Conservation (phyloP, 805 yeast species). For the Spathaspora arborariae region DNA sequence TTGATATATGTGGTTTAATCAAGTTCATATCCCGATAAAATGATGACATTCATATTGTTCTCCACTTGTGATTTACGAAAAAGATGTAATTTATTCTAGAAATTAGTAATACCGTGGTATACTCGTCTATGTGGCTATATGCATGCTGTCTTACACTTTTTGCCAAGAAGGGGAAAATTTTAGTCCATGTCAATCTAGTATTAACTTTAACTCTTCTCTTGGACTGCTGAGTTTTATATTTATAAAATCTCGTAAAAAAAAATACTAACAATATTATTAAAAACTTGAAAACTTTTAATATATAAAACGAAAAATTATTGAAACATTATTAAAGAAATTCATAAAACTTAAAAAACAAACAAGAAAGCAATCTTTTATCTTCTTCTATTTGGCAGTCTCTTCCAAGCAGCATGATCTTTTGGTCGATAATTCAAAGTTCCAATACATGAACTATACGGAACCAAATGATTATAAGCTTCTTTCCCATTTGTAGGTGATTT, state of each 20-base stretch:
- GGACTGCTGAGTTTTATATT: no score
- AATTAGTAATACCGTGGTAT: not conserved
- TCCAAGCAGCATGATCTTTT: slow-evolving; percentile 12
- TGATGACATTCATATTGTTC: not conserved
- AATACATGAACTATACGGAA: slow-evolving; percentile 11
- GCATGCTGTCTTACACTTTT: not conserved
- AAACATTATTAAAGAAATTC: no score
- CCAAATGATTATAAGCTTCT: slow-evolving; percentile 9
- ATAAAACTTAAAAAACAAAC: no score
- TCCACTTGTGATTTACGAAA: not conserved
- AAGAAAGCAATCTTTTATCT: no score
- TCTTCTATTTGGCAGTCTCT: slow-evolving; percentile 10
- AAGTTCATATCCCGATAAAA: not conserved
- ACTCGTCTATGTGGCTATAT: not conserved
- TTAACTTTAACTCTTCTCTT: no score
- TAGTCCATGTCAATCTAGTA: no score
- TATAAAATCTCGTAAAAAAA: no score
- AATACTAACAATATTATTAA: no score
- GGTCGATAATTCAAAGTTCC: slow-evolving; percentile 11
- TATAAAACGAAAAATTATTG: not conserved
- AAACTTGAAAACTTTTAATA: not conserved
- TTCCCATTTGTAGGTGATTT: slow-evolving; percentile 17
- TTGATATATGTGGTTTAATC: not conserved
- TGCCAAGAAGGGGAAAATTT: not conserved
- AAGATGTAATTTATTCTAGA: not conserved